phyloP scores from a whole-genome alignment of 257 asterid genomes.

The Ajuga chamaepitys region DNA sequence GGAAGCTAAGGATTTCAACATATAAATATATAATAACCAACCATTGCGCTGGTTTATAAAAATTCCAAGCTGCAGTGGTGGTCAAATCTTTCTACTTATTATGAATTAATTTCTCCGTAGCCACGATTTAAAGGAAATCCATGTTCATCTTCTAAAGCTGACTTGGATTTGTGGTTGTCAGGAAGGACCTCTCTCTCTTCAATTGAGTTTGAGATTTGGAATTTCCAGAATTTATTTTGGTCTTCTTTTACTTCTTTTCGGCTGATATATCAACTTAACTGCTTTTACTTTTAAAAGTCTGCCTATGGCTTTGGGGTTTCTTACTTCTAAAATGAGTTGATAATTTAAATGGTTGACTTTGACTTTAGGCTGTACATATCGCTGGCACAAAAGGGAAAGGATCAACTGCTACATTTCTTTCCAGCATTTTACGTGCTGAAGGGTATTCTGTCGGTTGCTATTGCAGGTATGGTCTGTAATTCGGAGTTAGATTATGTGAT shows the following conservation, averaged over 20 bases:
- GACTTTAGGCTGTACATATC: constrained; percentile 64
- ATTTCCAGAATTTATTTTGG: background rate
- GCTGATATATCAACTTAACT: background rate
- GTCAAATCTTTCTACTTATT: background rate
- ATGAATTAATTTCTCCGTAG: background rate
- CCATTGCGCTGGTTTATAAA: background rate
- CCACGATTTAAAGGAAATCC: background rate
- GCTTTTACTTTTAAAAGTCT: background rate
- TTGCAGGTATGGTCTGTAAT: constrained; percentile 47
- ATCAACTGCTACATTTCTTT: constrained; percentile 83
- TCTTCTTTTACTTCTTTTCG: background rate
- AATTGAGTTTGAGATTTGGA: background rate
- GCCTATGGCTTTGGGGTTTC: background rate
- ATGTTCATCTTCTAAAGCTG: background rate
- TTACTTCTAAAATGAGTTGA: background rate
- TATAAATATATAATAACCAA: background rate
- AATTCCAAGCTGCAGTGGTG: background rate
- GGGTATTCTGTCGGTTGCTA: constrained; percentile 95
- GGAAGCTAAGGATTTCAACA: background rate
- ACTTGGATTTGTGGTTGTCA: background rate
- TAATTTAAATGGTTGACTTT: constrained; percentile 1
- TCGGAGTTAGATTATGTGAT: constrained; percentile 4
- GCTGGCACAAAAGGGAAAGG: constrained; percentile 99
- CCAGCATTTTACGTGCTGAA: constrained; percentile 75
- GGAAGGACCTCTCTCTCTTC: background rate